Conservation (phyloP, 2,329 filamentous ascomycete species). For the Neonectria sp. region DNA sequence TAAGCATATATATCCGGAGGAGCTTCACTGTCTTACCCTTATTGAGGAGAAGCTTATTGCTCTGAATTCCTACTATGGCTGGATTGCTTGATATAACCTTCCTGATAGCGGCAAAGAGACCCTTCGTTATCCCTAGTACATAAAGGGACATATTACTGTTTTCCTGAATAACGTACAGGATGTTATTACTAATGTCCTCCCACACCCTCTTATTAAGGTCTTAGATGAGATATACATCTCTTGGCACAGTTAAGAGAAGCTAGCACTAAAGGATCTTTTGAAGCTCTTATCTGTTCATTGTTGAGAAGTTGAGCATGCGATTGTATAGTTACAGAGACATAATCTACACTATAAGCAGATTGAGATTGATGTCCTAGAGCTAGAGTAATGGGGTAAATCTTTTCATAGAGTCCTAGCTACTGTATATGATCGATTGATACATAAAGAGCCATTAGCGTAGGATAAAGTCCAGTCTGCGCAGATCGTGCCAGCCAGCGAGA, state of each 20-base stretch:
- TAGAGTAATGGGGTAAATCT: not conserved
- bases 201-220: not conserved
- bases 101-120: too few species aligned
- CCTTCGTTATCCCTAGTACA: not conserved
- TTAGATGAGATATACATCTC: not conserved
- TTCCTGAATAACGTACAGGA: not conserved
- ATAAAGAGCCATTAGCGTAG: too few species aligned
- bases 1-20: constrained; percentile 31
- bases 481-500: too few species aligned
- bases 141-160: too few species aligned
- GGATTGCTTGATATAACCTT: too few species aligned
- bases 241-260: not conserved
- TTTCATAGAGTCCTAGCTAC: not conserved
- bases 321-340: not conserved
- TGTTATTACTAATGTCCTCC: not conserved
- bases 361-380: not conserved
- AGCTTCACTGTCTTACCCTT: constrained; percentile 11
- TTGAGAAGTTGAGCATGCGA: not conserved
- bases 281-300: not conserved
- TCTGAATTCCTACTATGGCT: not conserved
- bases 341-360: not conserved
- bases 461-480: too few species aligned
- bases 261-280: not conserved
- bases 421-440: not conserved
- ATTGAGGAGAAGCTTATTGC: too few species aligned